Percentiles rank a stretch among this genome's conserved stretches.
phyloP scores from a whole-genome alignment of 768 basidiomycete genomes.

The Termitomyces sp. region DNA sequence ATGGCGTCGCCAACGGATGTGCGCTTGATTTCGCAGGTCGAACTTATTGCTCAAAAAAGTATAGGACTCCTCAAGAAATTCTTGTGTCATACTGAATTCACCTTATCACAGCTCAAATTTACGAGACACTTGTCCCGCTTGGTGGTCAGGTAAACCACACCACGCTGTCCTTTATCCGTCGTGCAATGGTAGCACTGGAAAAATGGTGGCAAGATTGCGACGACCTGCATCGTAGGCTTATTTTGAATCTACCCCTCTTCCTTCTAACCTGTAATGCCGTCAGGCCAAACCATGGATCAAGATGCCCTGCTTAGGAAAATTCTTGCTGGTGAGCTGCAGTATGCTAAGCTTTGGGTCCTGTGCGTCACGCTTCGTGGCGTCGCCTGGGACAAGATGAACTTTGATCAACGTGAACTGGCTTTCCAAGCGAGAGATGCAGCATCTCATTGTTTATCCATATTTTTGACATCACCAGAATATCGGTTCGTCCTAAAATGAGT shows the following conservation, averaged over 20 bases:
- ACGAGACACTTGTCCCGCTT: constrained; percentile 81
- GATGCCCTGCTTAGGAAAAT: constrained; percentile 83
- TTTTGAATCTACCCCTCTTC: background rate
- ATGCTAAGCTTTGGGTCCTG: constrained; percentile 92
- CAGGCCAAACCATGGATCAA: constrained; percentile 79
- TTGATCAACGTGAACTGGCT: constrained; percentile 90
- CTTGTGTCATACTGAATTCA: background rate
- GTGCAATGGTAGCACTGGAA: constrained; percentile 81
- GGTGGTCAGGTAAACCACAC: constrained; percentile 84
- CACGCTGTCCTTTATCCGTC: constrained; percentile 81
- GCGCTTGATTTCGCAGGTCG: constrained; percentile 80
- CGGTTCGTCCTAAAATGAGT: constrained; percentile 54
- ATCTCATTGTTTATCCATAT: constrained; percentile 77
- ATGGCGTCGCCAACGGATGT: constrained; percentile 91
- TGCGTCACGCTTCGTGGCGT: constrained; percentile 90
- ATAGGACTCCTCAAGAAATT: background rate
- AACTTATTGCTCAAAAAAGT: constrained; percentile 91
- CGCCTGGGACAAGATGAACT: constrained; percentile 95
- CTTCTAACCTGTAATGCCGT: constrained; percentile 2
- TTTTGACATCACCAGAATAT: constrained; percentile 76
- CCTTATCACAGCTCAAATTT: constrained; percentile 70
- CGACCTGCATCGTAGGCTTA: constrained; percentile 64
- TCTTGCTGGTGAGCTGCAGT: constrained; percentile 82
- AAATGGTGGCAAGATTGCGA: constrained; percentile 92
- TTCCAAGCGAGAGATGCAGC: constrained; percentile 96